phyloP scores from a whole-genome alignment of 345 rosid species.

The Eucalyptus camaldulensis region DNA sequence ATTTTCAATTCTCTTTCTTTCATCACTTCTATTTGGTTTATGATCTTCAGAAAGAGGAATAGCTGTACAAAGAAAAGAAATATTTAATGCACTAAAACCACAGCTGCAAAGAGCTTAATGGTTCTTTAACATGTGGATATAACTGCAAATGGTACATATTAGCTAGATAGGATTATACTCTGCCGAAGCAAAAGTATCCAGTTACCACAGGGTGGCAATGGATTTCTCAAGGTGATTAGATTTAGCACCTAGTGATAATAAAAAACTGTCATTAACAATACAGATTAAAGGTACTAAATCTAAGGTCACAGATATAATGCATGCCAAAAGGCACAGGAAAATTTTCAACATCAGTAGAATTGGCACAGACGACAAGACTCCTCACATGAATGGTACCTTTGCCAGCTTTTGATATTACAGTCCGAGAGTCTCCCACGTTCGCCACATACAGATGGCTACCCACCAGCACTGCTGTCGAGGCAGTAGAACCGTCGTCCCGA shows the following conservation, averaged over 20 bases:
- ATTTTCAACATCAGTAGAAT: neutral
- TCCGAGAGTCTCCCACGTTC: slow-evolving; percentile 97
- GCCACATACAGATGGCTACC: slow-evolving; percentile 94
- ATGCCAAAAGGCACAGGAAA: neutral
- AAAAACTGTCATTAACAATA: neutral
- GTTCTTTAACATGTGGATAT: neutral
- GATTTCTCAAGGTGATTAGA: neutral
- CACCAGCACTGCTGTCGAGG: slow-evolving; percentile 89
- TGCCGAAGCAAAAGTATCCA: neutral
- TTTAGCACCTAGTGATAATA: neutral
- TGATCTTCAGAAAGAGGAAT: slow-evolving; percentile 99
- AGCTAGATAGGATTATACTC: neutral
- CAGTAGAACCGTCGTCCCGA: slow-evolving; percentile 98
- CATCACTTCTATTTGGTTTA: slow-evolving; percentile 97
- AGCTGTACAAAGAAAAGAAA: slow-evolving; percentile 16
- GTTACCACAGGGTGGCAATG: neutral
- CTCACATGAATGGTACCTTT: slow-evolving; percentile 34
- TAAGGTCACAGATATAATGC: neutral
- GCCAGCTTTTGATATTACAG: slow-evolving; percentile 85
- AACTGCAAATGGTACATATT: neutral
- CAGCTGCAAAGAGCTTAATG: neutral
- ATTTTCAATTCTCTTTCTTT: slow-evolving; percentile 90
- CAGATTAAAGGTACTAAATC: neutral
- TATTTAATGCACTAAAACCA: neutral
- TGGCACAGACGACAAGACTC: neutral